Base-by-base conservation (phyloP, 129 eudicot species). In the Artemisia tridentata region DNA sequence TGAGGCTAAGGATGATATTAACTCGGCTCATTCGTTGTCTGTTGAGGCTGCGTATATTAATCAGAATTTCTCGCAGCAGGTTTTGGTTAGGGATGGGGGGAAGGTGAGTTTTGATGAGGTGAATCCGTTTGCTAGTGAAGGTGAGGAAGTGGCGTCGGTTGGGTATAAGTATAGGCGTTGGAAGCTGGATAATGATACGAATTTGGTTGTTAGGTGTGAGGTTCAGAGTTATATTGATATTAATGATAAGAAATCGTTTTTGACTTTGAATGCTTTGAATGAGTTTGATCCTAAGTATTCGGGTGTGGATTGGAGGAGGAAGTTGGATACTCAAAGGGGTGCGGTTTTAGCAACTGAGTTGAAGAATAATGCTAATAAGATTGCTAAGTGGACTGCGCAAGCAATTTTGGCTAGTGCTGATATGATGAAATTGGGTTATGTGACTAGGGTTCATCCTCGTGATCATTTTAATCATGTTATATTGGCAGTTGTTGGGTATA, bases 401-500 rank as follows among this genome's bases (percentile, higher is more conserved):
- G 84, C 97, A 0, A 76, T 91, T 7, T 80, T 88, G 80, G 90
- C 84, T 5, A 80, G 87, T 71, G 97, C 97, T 1, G 97, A 91
- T 86, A 84, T 88, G 96, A 91, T 91, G 97, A 91, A 91, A 46
- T 73, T 88, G 78, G 96, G 97, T 0, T 91, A 91, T 57, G 97
- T 91, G 10, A 88, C 96, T 0, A 82, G 96, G 82, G 96, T 91
- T 78, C 97, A 91, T 75, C 97, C 97, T 11, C 78, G 97, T 27
- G 97, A 88, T 82, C 97, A 91, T 84, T 91, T 88, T 27, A 91
- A 91, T 65, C 97, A 91, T 82, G 97, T 88, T 20, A 88, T 91
- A 46, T 67, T 91, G 62, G 97, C 96, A 17, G 90, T 91, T 63
- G 96, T 86, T 16, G 97, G 97, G 13, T 86, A 91, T 74, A 88